Base-by-base conservation (phyloP, 345 rosid genomes). In the Litchi chinensis region DNA sequence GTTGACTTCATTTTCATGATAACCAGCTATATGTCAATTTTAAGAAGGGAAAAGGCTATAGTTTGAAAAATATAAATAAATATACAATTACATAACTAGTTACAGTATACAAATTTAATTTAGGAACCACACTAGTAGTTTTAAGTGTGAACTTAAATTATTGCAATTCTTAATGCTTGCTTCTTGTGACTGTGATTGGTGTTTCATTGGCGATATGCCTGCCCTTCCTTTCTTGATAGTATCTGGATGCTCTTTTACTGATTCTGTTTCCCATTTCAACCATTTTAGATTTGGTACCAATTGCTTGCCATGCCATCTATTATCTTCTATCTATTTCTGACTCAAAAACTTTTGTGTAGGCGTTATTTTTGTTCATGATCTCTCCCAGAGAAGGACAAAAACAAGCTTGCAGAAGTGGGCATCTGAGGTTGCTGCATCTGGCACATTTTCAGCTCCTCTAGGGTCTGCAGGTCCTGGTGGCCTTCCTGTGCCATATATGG, bases 321-420 rank as follows among this genome's bases (percentile, higher is more conserved):
- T 67, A 22, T 65, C 76, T 19, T 70, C 15, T 62, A 21, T 41
- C 57, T 46, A 50, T 69, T 77, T 60, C 28, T 79, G 37, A 6
- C 54, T 59, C 43, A 52, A 67, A 63, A 63, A 65, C 54, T 74
- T 71, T 57, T 79, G 57, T 80, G 76, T 88, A 97, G 99, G 99
- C 79, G 98, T 97, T 81, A 92, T 97, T 76, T 97, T 97, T 85
- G 98, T 94, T 78, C 97, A 97, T 75, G 99, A 97, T 83, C 93
- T 97, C 63, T 93, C 99, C 4, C 99, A 97, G 85, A 90, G 97
- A 82, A 92, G 98, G 84, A 94, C 99, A 43, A 97, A 97, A 82
- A 81, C 97, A 80, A 93, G 95, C 86, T 90, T 97, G 85, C 94
- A 89, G 84, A 94, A 92, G 83, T 97, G 99, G 99, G 98, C 99